Evolutionary conservation across 179 eudicot genomes (phyloP).

Genomic region (Monotropa hypopitys): DNA sequence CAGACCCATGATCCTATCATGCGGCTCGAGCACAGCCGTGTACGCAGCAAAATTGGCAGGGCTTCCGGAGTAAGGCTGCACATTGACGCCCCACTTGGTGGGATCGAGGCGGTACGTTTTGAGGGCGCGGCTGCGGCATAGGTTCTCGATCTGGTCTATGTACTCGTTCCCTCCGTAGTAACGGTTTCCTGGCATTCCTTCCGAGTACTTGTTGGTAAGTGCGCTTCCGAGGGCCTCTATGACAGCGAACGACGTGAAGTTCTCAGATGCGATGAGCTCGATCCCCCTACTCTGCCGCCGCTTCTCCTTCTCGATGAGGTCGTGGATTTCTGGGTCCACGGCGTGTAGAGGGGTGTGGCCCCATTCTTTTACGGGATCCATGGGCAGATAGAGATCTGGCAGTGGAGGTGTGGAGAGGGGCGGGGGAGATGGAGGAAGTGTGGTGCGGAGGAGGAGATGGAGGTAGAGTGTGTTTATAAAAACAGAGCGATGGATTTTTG

Average conservation of each 20-base stretch:
- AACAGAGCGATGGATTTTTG: no score
- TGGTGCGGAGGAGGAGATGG: background rate
- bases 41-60: conserved; percentile 88
- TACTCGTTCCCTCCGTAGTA: conserved; percentile 85
- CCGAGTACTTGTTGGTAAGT: conserved; percentile 84
- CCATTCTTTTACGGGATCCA: conserved; percentile 72
- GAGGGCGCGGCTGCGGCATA: conserved; percentile 57
- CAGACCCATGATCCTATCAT: conserved; percentile 77
- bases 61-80: conserved; percentile 71
- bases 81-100: conserved; percentile 75
- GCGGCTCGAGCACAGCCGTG: conserved; percentile 74
- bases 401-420: background rate
- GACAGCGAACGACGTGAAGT: conserved; percentile 89
- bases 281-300: conserved; percentile 69
- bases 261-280: conserved; percentile 91
- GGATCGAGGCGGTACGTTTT: conserved; percentile 50
- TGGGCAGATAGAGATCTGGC: conserved; percentile 11
- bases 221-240: conserved; percentile 73
- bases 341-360: conserved; percentile 50
- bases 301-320: conserved; percentile 78
- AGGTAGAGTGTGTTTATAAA: background rate
- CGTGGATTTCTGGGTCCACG: conserved; percentile 67
- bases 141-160: conserved; percentile 73
- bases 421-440: conserved; percentile 5
- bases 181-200: conserved; percentile 84